A percentile compares a stretch with the other conserved stretches of the same genome.
These are phyloP conservation scores for Corynespora cassiicola DNA, from an alignment of 2,329 filamentous ascomycete species.

Conservation along the genomic window DNA sequence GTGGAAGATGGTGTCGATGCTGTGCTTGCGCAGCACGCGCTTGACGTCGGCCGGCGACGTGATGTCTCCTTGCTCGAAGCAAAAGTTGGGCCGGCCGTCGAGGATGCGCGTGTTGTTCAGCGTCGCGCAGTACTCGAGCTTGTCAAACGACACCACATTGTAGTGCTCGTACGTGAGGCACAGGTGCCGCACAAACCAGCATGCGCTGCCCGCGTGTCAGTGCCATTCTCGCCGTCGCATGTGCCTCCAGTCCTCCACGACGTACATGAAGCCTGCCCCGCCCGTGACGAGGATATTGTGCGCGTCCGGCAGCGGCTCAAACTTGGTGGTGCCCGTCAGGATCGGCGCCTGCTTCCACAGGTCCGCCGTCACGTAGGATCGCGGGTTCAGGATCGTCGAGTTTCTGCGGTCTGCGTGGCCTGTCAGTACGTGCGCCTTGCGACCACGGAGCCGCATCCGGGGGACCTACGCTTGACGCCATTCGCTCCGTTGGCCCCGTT, in stretches of 20 bases:
- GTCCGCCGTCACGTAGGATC: slow-evolving; percentile 60
- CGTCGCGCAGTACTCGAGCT: slow-evolving; percentile 82
- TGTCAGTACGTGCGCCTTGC: slow-evolving; percentile 15
- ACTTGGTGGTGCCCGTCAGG: slow-evolving; percentile 72
- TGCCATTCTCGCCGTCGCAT: slow-evolving; percentile 3
- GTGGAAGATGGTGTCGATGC: slow-evolving; percentile 81
- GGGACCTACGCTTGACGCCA: slow-evolving; percentile 35
- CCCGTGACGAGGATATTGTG: slow-evolving; percentile 86
- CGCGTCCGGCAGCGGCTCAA: slow-evolving; percentile 71
- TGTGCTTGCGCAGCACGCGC: slow-evolving; percentile 72
- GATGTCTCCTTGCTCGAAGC: slow-evolving; percentile 80
- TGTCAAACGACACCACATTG: slow-evolving; percentile 83
- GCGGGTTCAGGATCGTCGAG: slow-evolving; percentile 50
- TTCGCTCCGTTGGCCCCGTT: slow-evolving; percentile 17
- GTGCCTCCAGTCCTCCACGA: slow-evolving; percentile 4
- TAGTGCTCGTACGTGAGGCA: slow-evolving; percentile 76
- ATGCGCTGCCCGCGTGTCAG: slow-evolving; percentile 63
- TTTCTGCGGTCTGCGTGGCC: slow-evolving; percentile 31
- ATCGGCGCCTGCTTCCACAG: slow-evolving; percentile 76
- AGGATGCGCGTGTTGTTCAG: slow-evolving; percentile 79
- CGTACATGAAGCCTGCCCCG: slow-evolving; percentile 85
- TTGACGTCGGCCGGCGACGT: slow-evolving; percentile 74
- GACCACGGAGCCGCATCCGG: slow-evolving; percentile 8
- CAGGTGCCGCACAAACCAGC: slow-evolving; percentile 82
- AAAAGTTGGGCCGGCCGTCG: slow-evolving; percentile 73